Evolutionary conservation across 2,329 filamentous ascomycete species (phyloP), one percentile per base, ranked within the genome.

Genomic region (Claviceps quebecensis): DNA sequence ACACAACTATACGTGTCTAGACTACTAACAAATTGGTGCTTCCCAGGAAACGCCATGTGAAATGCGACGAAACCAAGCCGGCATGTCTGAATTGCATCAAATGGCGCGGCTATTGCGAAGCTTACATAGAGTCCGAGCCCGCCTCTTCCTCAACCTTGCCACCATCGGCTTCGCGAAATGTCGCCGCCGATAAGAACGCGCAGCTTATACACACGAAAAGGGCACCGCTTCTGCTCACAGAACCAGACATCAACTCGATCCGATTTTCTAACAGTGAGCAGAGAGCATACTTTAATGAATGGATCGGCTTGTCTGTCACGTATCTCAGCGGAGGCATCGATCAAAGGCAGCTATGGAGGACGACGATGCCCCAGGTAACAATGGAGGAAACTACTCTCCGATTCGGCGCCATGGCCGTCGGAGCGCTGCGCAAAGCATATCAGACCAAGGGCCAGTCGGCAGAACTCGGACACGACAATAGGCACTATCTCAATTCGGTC

Each of bases 41-140:
- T 36, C 16, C 44, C 47, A 69, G 67, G 49, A 69, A 68, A 50
- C 67, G 68, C 19, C 68, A 70, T 54, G 64, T 71, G 39, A 71
- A 71, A 56, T 71, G 68, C 51, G 68, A 71, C 47, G 68, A 71
- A 56, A 66, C 66, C 23, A 65, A 66, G 39, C 68, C 68, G 17
- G 62, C 66, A 5, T 71, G 68, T 53, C 60, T 66, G 37, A 71
- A 69, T 47, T 71, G 68, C 51, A 58, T 70, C 51, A 69, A 67
- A 57, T 70, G 67, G 63, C 60, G 63, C 48, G 68, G 68, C n/a
- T 64, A 67, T 49, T 69, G 68, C 47, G 63, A 67, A 29, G 61
- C 65, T 11, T 70, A 69, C 45, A 50, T 53, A 7, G 62, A 62
- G 34, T 47, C 49, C 2, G 13, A 45, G 16, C 39, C 46, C 9